These are phyloP conservation scores for Trichoderma virens DNA, from an alignment of 495 filamentous ascomycete genomes.

Conservation along the genomic window DNA sequence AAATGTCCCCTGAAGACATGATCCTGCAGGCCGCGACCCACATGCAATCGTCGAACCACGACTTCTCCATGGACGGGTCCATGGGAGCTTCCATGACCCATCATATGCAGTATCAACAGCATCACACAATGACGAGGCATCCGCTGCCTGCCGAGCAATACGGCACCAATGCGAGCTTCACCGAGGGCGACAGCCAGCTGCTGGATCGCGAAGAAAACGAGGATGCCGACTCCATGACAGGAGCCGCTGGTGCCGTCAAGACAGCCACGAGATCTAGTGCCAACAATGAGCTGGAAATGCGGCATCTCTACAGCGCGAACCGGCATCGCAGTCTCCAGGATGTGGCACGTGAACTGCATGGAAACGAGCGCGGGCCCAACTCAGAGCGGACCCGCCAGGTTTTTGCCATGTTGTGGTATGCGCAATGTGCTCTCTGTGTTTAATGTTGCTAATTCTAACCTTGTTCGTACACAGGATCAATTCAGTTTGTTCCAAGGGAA, in stretches of 20 bases:
- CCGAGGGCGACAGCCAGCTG: constrained; percentile 59
- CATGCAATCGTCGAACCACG: constrained; percentile 41
- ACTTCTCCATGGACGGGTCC: constrained; percentile 41
- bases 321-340: constrained; percentile 67
- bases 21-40: constrained; percentile 51
- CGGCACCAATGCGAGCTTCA: constrained; percentile 50
- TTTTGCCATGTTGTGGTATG: constrained; percentile 95
- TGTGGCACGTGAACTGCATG: constrained; percentile 68
- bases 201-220: constrained; percentile 61
- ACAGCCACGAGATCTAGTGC: constrained; percentile 60
- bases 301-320: constrained; percentile 72
- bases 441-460: not conserved
- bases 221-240: constrained; percentile 52
- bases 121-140: constrained; percentile 44
- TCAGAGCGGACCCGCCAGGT: constrained; percentile 94
- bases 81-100: constrained; percentile 44
- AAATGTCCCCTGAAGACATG: constrained; percentile 60
- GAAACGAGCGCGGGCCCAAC: constrained; percentile 58
- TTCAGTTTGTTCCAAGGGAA: constrained; percentile 69
- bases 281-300: constrained; percentile 86
- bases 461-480: constrained; percentile 56
- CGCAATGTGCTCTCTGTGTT: constrained; percentile 4
- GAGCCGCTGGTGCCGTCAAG: constrained; percentile 43
- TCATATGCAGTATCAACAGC: constrained; percentile 43
- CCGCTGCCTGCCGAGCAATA: constrained; percentile 45